phyloP scores from a whole-genome alignment of 2,329 filamentous ascomycete genomes.

The Colletotrichum shisoi region DNA sequence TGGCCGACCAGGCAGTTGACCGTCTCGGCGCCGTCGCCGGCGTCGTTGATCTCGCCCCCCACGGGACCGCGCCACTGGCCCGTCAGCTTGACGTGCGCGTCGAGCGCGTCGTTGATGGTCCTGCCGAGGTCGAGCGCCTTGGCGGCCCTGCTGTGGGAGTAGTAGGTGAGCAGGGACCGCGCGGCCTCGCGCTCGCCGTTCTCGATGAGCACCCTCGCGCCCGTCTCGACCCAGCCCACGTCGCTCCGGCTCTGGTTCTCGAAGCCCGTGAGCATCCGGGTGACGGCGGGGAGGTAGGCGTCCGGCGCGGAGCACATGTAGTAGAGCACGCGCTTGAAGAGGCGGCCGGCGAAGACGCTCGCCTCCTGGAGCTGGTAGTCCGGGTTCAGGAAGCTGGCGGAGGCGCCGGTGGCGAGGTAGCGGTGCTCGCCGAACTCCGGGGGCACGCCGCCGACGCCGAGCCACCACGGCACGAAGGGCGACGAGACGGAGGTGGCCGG shows the following conservation, averaged over 20 bases:
- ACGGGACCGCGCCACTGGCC: constrained; percentile 42
- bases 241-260: constrained; percentile 41
- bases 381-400: constrained; percentile 43
- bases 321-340: constrained; percentile 46
- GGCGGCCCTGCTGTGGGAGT: constrained; percentile 41
- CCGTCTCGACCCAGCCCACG: constrained; percentile 42
- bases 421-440: constrained; percentile 45
- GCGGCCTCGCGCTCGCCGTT: constrained; percentile 40
- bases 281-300: constrained; percentile 42
- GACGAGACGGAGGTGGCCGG: constrained; percentile 44
- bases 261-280: constrained; percentile 42
- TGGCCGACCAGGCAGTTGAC: constrained; percentile 49
- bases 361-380: constrained; percentile 45
- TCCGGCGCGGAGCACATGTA: constrained; percentile 45
- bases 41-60: constrained; percentile 47
- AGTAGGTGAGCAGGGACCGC: constrained; percentile 41
- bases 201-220: constrained; percentile 39
- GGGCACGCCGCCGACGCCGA: constrained; percentile 42
- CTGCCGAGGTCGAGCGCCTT: constrained; percentile 42
- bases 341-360: constrained; percentile 42
- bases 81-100: constrained; percentile 43
- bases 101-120: constrained; percentile 41
- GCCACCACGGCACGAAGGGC: constrained; percentile 45
- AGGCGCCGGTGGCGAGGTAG: constrained; percentile 44
- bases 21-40: constrained; percentile 46